Conservation (phyloP, 83 land plant genomes). For the Picea mariana region DNA sequence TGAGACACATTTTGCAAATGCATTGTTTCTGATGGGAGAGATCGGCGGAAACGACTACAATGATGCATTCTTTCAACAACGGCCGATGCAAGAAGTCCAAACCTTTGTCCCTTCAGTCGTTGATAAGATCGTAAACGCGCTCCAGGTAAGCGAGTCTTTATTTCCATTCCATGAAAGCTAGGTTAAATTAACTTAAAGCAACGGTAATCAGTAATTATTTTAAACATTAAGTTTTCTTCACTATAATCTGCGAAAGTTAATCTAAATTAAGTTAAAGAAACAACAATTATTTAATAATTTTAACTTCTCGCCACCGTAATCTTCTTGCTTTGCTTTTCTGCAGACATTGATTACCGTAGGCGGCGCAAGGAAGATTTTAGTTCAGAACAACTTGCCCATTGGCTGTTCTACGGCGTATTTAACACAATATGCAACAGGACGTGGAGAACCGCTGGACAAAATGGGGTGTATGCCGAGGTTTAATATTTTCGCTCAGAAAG, state of each 20-base stretch:
- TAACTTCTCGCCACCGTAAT: constrained; percentile 21
- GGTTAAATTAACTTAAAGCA: no score
- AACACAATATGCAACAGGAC: neutral
- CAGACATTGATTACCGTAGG: constrained; percentile 7
- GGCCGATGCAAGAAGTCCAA: constrained; percentile 16
- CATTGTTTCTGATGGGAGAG: constrained; percentile 44
- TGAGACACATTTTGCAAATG: constrained; percentile 3
- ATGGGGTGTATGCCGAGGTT: constrained; percentile 11
- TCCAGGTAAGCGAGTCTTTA: neutral
- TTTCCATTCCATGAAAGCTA: no score
- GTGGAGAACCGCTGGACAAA: constrained; percentile 24
- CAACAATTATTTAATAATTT: no score
- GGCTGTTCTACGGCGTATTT: constrained; percentile 44
- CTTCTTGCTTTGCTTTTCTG: no score
- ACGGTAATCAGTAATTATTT: no score
- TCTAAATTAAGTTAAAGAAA: neutral
- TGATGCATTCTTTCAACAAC: constrained; percentile 14
- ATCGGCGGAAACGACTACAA: constrained; percentile 59
- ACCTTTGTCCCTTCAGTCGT: constrained; percentile 24
- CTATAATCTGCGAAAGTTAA: no score
- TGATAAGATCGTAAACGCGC: neutral
- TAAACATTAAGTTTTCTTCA: no score
- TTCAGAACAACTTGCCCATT: constrained; percentile 54
- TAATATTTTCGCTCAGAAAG: no score
- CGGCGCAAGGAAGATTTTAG: constrained; percentile 41